Evolutionary conservation across 140 eudicot genomes (phyloP).

Genomic region (Anethum foeniculum): DNA sequence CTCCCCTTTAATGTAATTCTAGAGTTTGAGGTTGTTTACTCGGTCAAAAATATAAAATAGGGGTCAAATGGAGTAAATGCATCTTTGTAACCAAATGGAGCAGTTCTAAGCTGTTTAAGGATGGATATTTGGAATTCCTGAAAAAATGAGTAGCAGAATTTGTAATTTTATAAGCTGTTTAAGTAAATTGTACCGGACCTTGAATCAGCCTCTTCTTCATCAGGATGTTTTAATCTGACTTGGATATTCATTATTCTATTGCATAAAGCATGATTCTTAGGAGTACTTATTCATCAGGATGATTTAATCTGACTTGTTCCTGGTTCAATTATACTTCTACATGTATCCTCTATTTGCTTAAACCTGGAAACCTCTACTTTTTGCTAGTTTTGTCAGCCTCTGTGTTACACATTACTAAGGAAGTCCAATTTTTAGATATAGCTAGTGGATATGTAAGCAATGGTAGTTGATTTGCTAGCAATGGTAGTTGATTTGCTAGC

Average conservation of each 20-base stretch:
- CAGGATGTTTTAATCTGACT: background rate
- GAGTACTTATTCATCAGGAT: no score
- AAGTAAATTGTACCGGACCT: background rate
- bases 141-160: no score
- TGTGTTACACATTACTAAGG: background rate
- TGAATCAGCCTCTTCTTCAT: background rate
- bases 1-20: no score
- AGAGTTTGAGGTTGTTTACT: no score
- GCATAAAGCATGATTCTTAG: background rate
- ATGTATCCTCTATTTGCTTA: background rate
- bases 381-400: background rate
- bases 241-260: background rate
- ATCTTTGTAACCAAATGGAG: no score
- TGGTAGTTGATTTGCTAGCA: slow-evolving; percentile 28
- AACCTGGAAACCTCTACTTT: background rate
- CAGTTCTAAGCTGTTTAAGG: no score
- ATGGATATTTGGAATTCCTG: no score
- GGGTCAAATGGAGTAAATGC: no score
- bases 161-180: no score
- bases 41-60: no score
- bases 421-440: background rate
- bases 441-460: slow-evolving; percentile 7
- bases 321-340: background rate
- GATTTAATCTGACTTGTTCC: background rate
- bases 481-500: slow-evolving; percentile 28